Evolutionary conservation across 805 yeast genomes (phyloP).

Genomic region (Soucietia sequanensis): DNA sequence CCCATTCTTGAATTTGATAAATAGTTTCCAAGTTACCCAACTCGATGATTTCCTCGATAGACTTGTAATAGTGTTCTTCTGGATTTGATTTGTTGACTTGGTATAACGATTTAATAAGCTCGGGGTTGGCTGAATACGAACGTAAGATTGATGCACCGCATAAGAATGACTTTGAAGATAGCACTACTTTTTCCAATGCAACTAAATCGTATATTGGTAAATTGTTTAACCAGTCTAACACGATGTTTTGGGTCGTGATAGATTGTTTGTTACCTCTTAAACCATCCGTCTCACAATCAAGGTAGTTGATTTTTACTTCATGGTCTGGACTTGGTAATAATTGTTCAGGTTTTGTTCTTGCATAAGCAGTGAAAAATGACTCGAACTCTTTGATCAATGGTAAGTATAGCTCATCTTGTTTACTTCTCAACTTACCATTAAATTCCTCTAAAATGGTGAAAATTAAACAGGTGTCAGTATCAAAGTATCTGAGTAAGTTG

Average conservation of each 20-base stretch:
- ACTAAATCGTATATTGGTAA: slow-evolving; percentile 77
- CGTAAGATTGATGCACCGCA: slow-evolving; percentile 72
- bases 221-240: slow-evolving; percentile 57
- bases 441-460: slow-evolving; percentile 80
- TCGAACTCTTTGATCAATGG: slow-evolving; percentile 75
- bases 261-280: slow-evolving; percentile 78
- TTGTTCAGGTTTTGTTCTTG: slow-evolving; percentile 21
- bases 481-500: slow-evolving; percentile 75
- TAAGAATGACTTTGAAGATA: slow-evolving; percentile 81
- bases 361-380: slow-evolving; percentile 47
- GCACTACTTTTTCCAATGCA: slow-evolving; percentile 86
- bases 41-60: slow-evolving; percentile 70
- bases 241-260: slow-evolving; percentile 57
- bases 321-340: slow-evolving; percentile 19
- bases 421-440: slow-evolving; percentile 75
- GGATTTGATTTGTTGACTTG: slow-evolving; percentile 33
- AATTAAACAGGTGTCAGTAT: slow-evolving; percentile 89
- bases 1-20: slow-evolving; percentile 90
- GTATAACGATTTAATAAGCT: slow-evolving; percentile 19
- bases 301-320: slow-evolving; percentile 45
- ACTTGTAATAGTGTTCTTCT: slow-evolving; percentile 34
- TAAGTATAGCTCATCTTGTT: slow-evolving; percentile 74
- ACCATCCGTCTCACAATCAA: slow-evolving; percentile 84
- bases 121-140: slow-evolving; percentile 31
- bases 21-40: slow-evolving; percentile 80